Base-by-base conservation (phyloP, 106 monocot genomes). In the Acanthochlamys bracteata region DNA sequence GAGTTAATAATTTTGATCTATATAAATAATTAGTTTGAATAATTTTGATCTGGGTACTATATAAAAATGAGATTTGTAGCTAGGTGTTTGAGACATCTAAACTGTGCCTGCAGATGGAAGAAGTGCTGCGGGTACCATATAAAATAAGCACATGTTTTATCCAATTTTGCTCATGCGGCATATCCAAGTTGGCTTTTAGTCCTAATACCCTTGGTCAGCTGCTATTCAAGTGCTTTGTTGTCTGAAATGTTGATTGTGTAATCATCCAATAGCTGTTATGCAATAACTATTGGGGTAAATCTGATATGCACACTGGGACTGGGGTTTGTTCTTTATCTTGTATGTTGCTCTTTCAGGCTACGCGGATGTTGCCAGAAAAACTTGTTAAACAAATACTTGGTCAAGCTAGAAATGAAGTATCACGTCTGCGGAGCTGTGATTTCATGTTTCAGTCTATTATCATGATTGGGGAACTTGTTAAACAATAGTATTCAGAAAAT, bases 141-240 rank as follows among this genome's bases (percentile, higher is more conserved):
- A n/a, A n/a, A n/a, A n/a, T n/a, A n/a, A n/a, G n/a, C n/a, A n/a
- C n/a, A n/a, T n/a, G n/a, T n/a, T n/a, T n/a, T n/a, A n/a, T n/a
- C 98, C 98, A 24, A 89, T 98, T 72, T 67, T 92, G 66, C 91
- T 92, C 69, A 98, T 98, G 98, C 72, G 98, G 49, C 85, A 89
- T 67, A 89, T 98, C 71, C 98, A 98, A 92, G 98, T 98, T 57
- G 52, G 75, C 53, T 39, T 12, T 47, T 33, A 33, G n/a, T 33
- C 6, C 33, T 33, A 6, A 33, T 33, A 33, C 6, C 33, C 1
- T 33, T 33, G 33, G 1, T 33, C 33, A 1, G 33, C 33, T 33
- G 6, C 33, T 33, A 3, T 19, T 24, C n/a, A 2, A 54, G 25
- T 15, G 39, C 55, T 4, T 67, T 7, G 23, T 19, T 14, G 46